A percentile compares a stretch with the other conserved stretches of the same genome.
Evolutionary conservation across 129 eudicot genomes (phyloP).

Genomic region (Tanacetum coccineum): DNA sequence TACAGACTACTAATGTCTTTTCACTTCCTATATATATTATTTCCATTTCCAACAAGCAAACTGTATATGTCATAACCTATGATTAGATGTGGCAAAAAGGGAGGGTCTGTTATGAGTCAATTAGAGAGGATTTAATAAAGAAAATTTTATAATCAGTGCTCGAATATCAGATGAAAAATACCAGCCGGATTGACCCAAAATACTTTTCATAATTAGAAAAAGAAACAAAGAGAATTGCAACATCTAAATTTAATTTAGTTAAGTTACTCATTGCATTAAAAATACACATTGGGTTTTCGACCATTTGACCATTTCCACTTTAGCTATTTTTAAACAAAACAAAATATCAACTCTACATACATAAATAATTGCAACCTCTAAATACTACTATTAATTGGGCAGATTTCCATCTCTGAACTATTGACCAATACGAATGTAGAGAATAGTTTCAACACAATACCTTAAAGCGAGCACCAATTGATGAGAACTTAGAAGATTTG

Average conservation of each 20-base stretch:
- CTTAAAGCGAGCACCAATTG: conserved; percentile 94
- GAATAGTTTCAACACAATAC: conserved; percentile 25
- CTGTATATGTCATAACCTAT: conserved; percentile 12
- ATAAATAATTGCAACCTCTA: too few relatives aligned
- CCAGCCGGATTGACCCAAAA: not conserved
- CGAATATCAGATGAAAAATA: not conserved
- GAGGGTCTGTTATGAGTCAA: not conserved
- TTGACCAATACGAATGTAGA: not conserved
- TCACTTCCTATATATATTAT: conserved; percentile 6
- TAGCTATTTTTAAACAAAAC: too few relatives aligned
- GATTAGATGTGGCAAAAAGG: not conserved
- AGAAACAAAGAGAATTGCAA: not conserved
- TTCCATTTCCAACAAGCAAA: conserved; percentile 13
- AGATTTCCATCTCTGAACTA: conserved; percentile 1
- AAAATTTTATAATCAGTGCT: too few relatives aligned
- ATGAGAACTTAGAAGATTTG: conserved; percentile 93
- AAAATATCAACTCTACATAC: too few relatives aligned
- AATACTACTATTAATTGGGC: not conserved
- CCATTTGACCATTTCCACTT: not conserved
- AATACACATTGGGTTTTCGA: not conserved
- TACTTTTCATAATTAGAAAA: not conserved
- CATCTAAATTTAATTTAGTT: not conserved
- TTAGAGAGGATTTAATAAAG: too few relatives aligned
- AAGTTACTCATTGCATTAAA: not conserved
- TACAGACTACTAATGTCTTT: conserved; percentile 1